Percentiles rank a stretch among this genome's conserved stretches.
These are phyloP conservation scores for Coleophoma crateriformis DNA, from an alignment of 2,329 filamentous ascomycete species.

Conservation along the genomic window DNA sequence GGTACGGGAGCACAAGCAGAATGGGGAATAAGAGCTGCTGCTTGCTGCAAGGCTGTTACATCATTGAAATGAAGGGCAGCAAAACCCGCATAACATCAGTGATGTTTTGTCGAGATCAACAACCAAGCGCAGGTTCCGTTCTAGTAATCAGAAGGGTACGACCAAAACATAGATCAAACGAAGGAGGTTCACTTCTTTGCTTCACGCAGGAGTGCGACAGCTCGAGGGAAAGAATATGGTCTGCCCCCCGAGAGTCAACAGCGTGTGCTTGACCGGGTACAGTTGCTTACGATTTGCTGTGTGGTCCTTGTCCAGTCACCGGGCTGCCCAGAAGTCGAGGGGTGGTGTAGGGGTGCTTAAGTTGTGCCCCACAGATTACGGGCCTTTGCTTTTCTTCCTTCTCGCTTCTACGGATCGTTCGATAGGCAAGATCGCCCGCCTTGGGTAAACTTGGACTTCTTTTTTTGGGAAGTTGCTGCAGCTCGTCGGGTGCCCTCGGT, in stretches of 20 bases:
- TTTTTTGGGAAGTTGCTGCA: not conserved
- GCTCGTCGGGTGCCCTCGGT: not conserved
- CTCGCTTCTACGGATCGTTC: conserved; percentile 1
- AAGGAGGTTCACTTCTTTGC: not conserved
- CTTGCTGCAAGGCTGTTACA: not conserved
- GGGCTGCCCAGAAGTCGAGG: not conserved
- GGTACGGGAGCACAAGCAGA: not conserved
- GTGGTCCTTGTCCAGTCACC: not conserved
- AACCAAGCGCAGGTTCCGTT: no score
- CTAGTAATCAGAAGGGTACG: no score
- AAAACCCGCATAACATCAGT: conserved; percentile 1
- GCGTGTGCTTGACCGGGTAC: not conserved
- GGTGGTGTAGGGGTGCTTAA: not conserved
- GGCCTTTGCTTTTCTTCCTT: not conserved
- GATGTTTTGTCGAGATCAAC: not conserved
- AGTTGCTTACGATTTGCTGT: not conserved
- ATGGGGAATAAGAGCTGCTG: not conserved
- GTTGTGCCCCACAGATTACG: not conserved
- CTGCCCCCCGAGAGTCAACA: not conserved
- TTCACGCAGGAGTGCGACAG: not conserved
- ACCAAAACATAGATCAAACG: not conserved
- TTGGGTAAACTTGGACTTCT: not conserved
- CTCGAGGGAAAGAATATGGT: no score
- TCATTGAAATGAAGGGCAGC: not conserved
- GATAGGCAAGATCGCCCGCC: not conserved